Percentiles rank a stretch among this genome's conserved stretches.
Conservation (phyloP, 1,284 basidiomycete genomes). For the Cystobasidium slooffiae region DNA sequence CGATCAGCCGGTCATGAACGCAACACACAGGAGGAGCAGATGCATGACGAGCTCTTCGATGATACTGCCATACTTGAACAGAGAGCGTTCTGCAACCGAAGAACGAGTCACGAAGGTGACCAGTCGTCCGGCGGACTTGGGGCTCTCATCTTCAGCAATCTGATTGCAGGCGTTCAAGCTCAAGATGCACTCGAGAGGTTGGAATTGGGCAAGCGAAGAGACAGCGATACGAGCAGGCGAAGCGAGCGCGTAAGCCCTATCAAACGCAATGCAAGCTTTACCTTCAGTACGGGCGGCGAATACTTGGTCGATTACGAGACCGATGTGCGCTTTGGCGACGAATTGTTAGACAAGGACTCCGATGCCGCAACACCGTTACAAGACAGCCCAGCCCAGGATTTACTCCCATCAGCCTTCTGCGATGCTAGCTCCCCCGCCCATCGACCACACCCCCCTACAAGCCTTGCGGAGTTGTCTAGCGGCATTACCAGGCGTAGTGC, state of each 20-base stretch:
- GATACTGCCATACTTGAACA: constrained; percentile 17
- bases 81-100: constrained; percentile 5
- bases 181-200: constrained; percentile 18
- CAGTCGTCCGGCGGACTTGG: constrained; percentile 12
- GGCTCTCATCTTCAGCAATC: constrained; percentile 29
- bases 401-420: neutral
- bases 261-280: constrained; percentile 27
- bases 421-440: neutral
- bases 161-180: constrained; percentile 12
- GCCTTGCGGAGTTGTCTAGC: neutral
- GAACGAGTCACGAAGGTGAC: constrained; percentile 7
- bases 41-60: constrained; percentile 14
- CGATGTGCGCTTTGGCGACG: constrained; percentile 42
- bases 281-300: constrained; percentile 11
- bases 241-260: neutral
- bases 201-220: constrained; percentile 28
- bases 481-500: neutral
- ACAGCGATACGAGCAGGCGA: constrained; percentile 4
- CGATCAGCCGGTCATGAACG: constrained; percentile 6
- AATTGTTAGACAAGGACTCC: neutral
- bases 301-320: constrained; percentile 32
- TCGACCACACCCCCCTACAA: neutral
- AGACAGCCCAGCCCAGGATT: neutral
- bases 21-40: constrained; percentile 1
- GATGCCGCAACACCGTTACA: neutral